phyloP scores from a whole-genome alignment of 495 filamentous ascomycete genomes.

The Aspergillus affinis region DNA sequence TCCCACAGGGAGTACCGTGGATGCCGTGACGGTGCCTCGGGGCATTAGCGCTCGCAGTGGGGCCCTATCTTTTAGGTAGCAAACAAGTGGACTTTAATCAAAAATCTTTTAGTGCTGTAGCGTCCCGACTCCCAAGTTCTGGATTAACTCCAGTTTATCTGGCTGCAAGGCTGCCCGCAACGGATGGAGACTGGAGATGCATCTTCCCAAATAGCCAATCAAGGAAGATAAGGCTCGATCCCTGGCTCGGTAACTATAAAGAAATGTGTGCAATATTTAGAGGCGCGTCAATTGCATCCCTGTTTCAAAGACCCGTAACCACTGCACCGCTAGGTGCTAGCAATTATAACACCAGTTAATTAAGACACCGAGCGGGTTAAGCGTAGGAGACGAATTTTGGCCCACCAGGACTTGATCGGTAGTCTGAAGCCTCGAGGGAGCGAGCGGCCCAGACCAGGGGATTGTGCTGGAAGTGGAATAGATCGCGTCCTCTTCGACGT shows the following conservation, averaged over 20 bases:
- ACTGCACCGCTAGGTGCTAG: constrained; percentile 3
- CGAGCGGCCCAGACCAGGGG: constrained; percentile 3
- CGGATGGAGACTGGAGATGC: not conserved
- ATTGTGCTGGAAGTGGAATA: constrained; percentile 10
- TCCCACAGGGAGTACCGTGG: not conserved
- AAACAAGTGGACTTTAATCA: not conserved
- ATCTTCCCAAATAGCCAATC: not conserved
- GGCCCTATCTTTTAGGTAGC: not conserved
- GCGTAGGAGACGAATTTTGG: not conserved
- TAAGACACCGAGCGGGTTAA: not conserved
- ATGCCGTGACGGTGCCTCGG: not conserved
- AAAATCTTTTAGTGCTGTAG: constrained; percentile 1
- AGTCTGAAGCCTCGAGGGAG: not conserved
- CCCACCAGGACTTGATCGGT: not conserved
- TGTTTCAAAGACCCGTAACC: constrained; percentile 2
- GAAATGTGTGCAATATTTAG: not conserved
- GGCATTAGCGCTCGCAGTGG: not conserved
- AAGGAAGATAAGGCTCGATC: not conserved
- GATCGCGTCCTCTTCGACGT: constrained; percentile 8
- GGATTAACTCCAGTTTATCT: not conserved
- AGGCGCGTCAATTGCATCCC: not conserved
- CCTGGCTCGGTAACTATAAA: not conserved
- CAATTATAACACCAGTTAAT: not conserved
- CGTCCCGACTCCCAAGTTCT: constrained; percentile 2
- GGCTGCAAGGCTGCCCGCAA: constrained; percentile 3